These are phyloP conservation scores for Skeletonema marinoi DNA, from an alignment of 108 stramenopile genomes.

Conservation along the genomic window DNA sequence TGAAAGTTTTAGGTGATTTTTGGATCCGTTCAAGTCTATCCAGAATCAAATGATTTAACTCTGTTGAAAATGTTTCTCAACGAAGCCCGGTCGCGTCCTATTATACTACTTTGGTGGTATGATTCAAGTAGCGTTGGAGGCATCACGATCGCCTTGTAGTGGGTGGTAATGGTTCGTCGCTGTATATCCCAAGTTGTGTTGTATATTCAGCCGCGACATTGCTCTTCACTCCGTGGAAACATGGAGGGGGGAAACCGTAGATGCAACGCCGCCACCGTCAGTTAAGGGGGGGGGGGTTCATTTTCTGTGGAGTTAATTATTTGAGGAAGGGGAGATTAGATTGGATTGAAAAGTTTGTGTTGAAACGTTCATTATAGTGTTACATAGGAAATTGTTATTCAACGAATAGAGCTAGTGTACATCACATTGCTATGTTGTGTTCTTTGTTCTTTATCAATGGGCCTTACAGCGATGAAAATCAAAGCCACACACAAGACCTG, in stretches of 20 bases:
- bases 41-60: not conserved
- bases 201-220: conserved; percentile 27
- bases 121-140: conserved; percentile 43
- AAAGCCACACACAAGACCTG: conserved; percentile 71
- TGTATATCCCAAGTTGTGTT: not conserved
- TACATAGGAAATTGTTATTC: not conserved
- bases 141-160: conserved; percentile 32
- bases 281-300: conserved; percentile 4
- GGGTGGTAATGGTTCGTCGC: conserved; percentile 31
- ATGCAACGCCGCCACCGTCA: conserved; percentile 44
- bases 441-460: conserved; percentile 8
- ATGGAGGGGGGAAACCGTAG: conserved; percentile 22
- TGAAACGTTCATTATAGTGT: not conserved
- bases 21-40: conserved; percentile 1
- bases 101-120: not conserved
- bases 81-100: conserved; percentile 32
- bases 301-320: not conserved
- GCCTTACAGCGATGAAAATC: conserved; percentile 67
- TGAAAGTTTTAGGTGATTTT: not conserved
- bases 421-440: not conserved
- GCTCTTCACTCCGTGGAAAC: conserved; percentile 24
- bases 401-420: not conserved
- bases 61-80: not conserved
- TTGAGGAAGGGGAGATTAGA: not conserved
- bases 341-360: not conserved